phyloP scores from a whole-genome alignment of 2,329 filamentous ascomycete species.

The Westerdykella sp. region DNA sequence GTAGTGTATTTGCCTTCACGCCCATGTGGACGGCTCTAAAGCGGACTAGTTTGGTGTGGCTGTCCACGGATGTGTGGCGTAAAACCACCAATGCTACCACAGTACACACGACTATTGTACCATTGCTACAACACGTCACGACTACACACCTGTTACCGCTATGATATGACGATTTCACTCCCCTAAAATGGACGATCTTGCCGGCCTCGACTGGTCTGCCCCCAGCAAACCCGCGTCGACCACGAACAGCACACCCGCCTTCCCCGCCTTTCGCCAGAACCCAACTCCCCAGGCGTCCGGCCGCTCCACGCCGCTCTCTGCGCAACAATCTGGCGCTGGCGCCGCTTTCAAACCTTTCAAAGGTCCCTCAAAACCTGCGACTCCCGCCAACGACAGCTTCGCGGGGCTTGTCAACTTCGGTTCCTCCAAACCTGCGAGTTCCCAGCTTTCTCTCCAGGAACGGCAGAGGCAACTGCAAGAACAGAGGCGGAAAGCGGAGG shows the following conservation, averaged over 20 bases:
- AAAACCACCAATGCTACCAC: too few relatives aligned
- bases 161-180: conserved; percentile 18
- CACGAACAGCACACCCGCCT: conserved; percentile 22
- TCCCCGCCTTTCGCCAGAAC: conserved; percentile 33
- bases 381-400: conserved; percentile 62
- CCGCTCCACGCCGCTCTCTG: conserved; percentile 35
- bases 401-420: conserved; percentile 66
- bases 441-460: conserved; percentile 63
- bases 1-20: too few relatives aligned
- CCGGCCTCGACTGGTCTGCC: conserved; percentile 45
- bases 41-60: too few relatives aligned
- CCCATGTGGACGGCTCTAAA: too few relatives aligned
- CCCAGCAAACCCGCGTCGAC: conserved; percentile 20
- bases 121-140: too few relatives aligned
- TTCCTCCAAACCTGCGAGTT: conserved; percentile 50
- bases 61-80: too few relatives aligned
- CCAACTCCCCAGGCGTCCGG: conserved; percentile 36
- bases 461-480: conserved; percentile 67
- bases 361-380: conserved; percentile 48
- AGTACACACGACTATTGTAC: too few relatives aligned
- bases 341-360: conserved; percentile 39
- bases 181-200: conserved; percentile 44
- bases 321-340: conserved; percentile 38
- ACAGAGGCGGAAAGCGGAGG: conserved; percentile 70
- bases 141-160: too few relatives aligned